Conservation (phyloP, 2,329 filamentous ascomycete species). For the Didymella keratinophila region DNA sequence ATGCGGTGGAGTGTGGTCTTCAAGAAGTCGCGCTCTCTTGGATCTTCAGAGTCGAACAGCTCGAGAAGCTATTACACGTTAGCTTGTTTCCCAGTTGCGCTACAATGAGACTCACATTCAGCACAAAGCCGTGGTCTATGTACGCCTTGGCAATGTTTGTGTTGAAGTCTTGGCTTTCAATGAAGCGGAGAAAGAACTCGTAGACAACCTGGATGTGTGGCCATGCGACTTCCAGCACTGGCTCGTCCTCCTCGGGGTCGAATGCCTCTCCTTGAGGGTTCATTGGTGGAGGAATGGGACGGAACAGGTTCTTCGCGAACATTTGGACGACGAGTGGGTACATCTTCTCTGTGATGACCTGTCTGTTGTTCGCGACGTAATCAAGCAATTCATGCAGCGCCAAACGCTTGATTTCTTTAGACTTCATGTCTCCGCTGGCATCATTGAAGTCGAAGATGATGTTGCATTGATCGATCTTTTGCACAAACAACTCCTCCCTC, state of each 20-base stretch:
- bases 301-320: conserved; percentile 98
- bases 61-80: conserved; percentile 74
- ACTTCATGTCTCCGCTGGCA: conserved; percentile 98
- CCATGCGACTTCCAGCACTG: conserved; percentile 97
- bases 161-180: conserved; percentile 99
- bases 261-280: conserved; percentile 98
- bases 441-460: conserved; percentile 99
- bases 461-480: conserved; percentile 99
- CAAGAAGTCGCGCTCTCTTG: conserved; percentile 92
- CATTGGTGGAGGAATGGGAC: conserved; percentile 94
- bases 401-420: conserved; percentile 98
- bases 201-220: conserved; percentile 99
- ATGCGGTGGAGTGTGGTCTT: conserved; percentile 98
- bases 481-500: conserved; percentile 97
- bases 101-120: conserved; percentile 63
- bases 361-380: conserved; percentile 97
- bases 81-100: neutral
- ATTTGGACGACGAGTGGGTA: conserved; percentile 98
- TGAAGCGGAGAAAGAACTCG: conserved; percentile 98
- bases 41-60: conserved; percentile 97
- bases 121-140: conserved; percentile 97
- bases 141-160: conserved; percentile 99
- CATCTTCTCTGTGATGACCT: conserved; percentile 99
- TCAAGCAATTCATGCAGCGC: conserved; percentile 95
- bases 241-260: conserved; percentile 97